Conservation (phyloP, 768 basidiomycete genomes). For the Goffeauzyma gilvescens region DNA sequence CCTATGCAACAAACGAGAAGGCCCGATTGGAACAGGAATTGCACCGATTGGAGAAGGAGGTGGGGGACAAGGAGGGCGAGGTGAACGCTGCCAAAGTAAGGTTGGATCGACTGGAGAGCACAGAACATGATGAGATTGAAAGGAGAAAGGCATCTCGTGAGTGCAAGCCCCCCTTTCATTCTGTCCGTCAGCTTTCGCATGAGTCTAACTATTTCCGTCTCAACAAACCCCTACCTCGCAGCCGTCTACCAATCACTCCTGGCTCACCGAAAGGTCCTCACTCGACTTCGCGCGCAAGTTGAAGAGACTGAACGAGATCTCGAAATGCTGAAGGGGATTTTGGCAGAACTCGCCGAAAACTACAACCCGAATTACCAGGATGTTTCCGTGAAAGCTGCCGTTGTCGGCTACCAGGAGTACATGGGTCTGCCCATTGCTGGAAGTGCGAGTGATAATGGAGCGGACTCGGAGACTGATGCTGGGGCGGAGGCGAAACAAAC, state of each 20-base stretch:
- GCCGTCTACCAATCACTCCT: slow-evolving; percentile 62
- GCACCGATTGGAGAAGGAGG: slow-evolving; percentile 40
- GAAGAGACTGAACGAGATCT: slow-evolving; percentile 56
- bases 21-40: slow-evolving; percentile 53
- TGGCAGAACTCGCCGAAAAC: slow-evolving; percentile 55
- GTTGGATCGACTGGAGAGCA: slow-evolving; percentile 55
- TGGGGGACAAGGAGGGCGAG: slow-evolving; percentile 49
- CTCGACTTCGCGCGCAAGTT: slow-evolving; percentile 54
- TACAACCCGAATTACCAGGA: slow-evolving; percentile 95
- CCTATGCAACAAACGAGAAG: slow-evolving; percentile 76
- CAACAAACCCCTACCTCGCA: slow-evolving; percentile 27
- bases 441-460: neutral
- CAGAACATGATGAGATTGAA: slow-evolving; percentile 62
- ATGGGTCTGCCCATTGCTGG: slow-evolving; percentile 4
- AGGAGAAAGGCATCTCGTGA: slow-evolving; percentile 69
- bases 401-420: slow-evolving; percentile 83
- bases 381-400: slow-evolving; percentile 94
- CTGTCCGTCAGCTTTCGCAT: neutral
- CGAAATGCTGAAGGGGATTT: slow-evolving; percentile 58
- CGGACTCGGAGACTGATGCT: slow-evolving; percentile 37
- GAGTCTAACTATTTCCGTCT: neutral
- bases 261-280: slow-evolving; percentile 53
- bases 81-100: slow-evolving; percentile 56
- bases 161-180: too few species aligned
- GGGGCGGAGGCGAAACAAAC: slow-evolving; percentile 32